Conservation (phyloP, 805 yeast species). For the Myxozyma neglecta region DNA sequence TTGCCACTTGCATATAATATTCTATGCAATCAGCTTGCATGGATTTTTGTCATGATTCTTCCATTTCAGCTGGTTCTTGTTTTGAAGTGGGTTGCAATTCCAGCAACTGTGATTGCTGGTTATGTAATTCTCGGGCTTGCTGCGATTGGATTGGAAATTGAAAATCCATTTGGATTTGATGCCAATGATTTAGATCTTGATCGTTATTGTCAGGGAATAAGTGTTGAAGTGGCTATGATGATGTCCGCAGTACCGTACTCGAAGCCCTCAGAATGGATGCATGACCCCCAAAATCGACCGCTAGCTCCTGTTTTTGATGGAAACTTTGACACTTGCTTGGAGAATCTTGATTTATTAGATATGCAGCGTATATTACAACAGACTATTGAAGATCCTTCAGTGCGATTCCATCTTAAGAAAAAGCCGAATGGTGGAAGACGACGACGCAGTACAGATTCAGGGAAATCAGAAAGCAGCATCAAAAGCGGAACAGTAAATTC, state of each 20-base stretch:
- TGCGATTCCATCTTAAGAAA: constrained; percentile 9
- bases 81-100: constrained; percentile 30
- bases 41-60: constrained; percentile 30
- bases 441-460: constrained; percentile 1
- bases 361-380: constrained; percentile 23
- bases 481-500: not conserved
- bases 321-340: constrained; percentile 9
- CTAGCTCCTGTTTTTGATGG: constrained; percentile 29
- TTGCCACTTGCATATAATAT: constrained; percentile 31
- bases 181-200: constrained; percentile 31
- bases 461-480: not conserved
- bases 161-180: constrained; percentile 32
- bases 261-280: constrained; percentile 25
- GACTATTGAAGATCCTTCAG: constrained; percentile 27
- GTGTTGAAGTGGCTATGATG: constrained; percentile 29
- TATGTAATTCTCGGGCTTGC: constrained; percentile 32
- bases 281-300: constrained; percentile 16
- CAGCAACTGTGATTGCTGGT: constrained; percentile 28
- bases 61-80: constrained; percentile 29
- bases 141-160: constrained; percentile 31
- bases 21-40: constrained; percentile 28
- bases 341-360: constrained; percentile 14
- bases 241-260: constrained; percentile 26
- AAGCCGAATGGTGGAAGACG: not conserved
- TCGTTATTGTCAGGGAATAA: constrained; percentile 26